Percentiles rank a stretch among this genome's conserved stretches.
Conservation (phyloP, 2,329 filamentous ascomycete genomes). For the Bipolaris oryzae region DNA sequence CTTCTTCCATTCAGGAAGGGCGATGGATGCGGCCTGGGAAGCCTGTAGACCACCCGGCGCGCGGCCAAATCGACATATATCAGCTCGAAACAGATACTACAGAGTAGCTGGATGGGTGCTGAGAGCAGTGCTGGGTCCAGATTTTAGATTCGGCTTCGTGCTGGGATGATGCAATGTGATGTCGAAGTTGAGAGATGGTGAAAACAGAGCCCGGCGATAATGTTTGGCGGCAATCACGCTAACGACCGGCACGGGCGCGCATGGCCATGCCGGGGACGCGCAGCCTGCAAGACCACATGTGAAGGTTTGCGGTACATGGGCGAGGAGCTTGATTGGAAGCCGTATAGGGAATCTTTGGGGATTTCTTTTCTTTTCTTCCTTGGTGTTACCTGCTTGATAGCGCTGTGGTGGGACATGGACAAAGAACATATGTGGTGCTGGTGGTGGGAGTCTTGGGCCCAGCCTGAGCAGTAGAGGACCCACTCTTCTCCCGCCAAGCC, state of each 20-base stretch:
- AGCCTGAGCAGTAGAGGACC: constrained; percentile 12
- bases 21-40: constrained; percentile 35
- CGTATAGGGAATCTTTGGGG: not conserved
- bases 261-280: constrained; percentile 8
- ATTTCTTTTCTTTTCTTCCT: not conserved
- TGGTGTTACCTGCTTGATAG: not conserved
- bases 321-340: not conserved
- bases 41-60: constrained; percentile 42
- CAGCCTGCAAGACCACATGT: not conserved
- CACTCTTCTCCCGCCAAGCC: constrained; percentile 19
- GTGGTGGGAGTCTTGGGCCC: not conserved
- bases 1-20: constrained; percentile 41
- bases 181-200: constrained; percentile 27
- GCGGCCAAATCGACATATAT: constrained; percentile 39
- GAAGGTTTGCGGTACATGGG: not conserved
- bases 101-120: constrained; percentile 22
- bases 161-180: constrained; percentile 39
- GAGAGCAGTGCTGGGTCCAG: constrained; percentile 36
- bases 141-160: constrained; percentile 37
- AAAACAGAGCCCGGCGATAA: constrained; percentile 24
- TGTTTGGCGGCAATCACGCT: constrained; percentile 19
- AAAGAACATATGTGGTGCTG: not conserved
- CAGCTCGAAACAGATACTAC: constrained; percentile 31
- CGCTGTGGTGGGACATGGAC: constrained; percentile 11
- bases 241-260: constrained; percentile 19